Percentiles rank a stretch among this genome's conserved stretches.
These are phyloP conservation scores for Aspergillus caelatus DNA, from an alignment of 2,329 filamentous ascomycete genomes.

Conservation along the genomic window DNA sequence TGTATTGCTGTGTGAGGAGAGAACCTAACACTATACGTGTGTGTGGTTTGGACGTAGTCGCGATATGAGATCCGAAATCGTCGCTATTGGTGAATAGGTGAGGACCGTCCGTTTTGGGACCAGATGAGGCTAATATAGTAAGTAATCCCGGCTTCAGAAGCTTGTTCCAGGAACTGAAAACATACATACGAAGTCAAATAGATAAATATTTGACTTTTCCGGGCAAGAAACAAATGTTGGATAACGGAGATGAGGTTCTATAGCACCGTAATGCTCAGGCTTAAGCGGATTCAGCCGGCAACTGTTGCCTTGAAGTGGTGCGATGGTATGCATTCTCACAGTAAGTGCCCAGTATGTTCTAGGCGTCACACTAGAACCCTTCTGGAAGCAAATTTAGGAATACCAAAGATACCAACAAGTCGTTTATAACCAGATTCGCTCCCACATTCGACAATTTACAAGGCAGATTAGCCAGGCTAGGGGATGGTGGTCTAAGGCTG, in stretches of 20 bases:
- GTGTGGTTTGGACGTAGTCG: constrained; percentile 7
- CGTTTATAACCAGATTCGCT: neutral
- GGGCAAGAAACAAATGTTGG: neutral
- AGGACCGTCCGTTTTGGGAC: neutral
- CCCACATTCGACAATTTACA: neutral
- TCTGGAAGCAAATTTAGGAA: neutral
- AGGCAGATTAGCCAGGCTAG: neutral
- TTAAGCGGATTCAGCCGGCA: neutral
- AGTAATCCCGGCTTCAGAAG: too few relatives aligned
- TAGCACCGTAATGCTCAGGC: constrained; percentile 2
- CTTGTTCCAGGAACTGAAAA: neutral
- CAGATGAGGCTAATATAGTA: neutral
- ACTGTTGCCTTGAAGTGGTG: neutral
- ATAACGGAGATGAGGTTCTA: constrained; percentile 3
- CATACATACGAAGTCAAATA: constrained; percentile 7
- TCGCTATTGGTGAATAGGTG: constrained; percentile 15
- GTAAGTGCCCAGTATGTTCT: neutral
- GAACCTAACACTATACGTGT: constrained; percentile 13
- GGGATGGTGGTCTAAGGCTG: neutral
- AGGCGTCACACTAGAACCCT: neutral
- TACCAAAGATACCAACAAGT: neutral
- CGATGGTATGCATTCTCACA: neutral
- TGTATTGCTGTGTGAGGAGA: too few relatives aligned
- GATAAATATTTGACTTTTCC: constrained; percentile 8
- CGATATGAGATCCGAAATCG: constrained; percentile 17